A percentile compares a stretch with the other conserved stretches of the same genome.
These are phyloP conservation scores for Aspergillus ellipticus DNA, from an alignment of 495 filamentous ascomycete species.

Conservation along the genomic window DNA sequence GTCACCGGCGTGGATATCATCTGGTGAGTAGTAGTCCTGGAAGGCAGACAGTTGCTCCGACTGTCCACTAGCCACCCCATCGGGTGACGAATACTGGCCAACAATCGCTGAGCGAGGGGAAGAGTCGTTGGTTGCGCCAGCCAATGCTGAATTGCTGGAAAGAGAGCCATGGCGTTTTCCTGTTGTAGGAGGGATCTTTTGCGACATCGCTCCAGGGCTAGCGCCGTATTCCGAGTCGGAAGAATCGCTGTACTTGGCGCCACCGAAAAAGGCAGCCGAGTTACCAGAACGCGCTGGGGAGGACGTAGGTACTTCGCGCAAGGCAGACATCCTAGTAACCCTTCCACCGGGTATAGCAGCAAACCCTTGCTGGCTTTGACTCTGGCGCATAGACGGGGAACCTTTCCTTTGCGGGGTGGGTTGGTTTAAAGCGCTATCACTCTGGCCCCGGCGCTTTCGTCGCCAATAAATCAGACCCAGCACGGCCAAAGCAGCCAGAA, in stretches of 20 bases:
- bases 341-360: constrained; percentile 80
- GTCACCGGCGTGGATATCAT: constrained; percentile 90
- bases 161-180: constrained; percentile 83
- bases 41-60: constrained; percentile 94
- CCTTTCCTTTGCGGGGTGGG: constrained; percentile 71
- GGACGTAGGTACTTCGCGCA: constrained; percentile 66
- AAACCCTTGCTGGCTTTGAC: constrained; percentile 54
- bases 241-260: constrained; percentile 58
- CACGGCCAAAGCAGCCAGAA: constrained; percentile 60
- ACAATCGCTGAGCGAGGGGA: constrained; percentile 72
- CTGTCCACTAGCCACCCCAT: constrained; percentile 78
- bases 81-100: constrained; percentile 76
- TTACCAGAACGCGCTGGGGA: constrained; percentile 52
- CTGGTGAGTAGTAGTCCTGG: constrained; percentile 97
- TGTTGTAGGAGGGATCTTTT: constrained; percentile 56
- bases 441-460: constrained; percentile 55
- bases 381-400: constrained; percentile 48
- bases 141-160: constrained; percentile 78
- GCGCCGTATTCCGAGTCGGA: constrained; percentile 78
- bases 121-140: constrained; percentile 61
- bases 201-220: constrained; percentile 71
- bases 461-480: constrained; percentile 58
- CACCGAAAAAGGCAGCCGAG: constrained; percentile 37
- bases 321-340: constrained; percentile 91
- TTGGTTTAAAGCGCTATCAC: constrained; percentile 75